Percentiles rank a stretch among this genome's conserved stretches.
phyloP scores from a whole-genome alignment of 345 rosid species.

The Salix koriyanagi region DNA sequence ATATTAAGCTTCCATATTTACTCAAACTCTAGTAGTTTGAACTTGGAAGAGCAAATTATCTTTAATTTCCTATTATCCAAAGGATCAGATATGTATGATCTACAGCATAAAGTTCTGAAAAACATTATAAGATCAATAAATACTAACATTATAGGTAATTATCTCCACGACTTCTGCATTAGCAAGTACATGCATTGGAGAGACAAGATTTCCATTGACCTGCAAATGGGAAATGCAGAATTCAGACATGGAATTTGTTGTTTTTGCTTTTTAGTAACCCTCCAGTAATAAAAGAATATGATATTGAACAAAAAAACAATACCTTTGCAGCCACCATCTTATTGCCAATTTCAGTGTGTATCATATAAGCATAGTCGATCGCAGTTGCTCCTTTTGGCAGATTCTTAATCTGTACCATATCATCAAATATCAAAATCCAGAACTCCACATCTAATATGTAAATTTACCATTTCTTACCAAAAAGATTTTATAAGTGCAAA shows the following conservation, averaged over 20 bases:
- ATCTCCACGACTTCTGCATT: conserved; percentile 99
- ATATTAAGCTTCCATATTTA: neutral
- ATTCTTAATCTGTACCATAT: conserved; percentile 69
- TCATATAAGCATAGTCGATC: conserved; percentile 95
- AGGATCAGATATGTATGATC: neutral
- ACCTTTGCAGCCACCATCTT: conserved; percentile 99
- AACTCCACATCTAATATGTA: conserved; percentile 2
- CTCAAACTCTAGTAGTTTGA: neutral
- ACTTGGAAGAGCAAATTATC: neutral
- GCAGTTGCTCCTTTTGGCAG: conserved; percentile 91
- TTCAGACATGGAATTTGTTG: neutral
- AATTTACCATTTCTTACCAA: conserved; percentile 37
- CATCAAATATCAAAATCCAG: conserved; percentile 12
- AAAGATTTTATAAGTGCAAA: neutral
- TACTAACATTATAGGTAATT: conserved; percentile 80
- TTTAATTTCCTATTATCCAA: neutral
- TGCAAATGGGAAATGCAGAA: conserved; percentile 36
- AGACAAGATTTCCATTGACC: conserved; percentile 96
- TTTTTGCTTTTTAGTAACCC: neutral
- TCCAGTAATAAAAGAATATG: neutral
- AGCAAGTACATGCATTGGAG: conserved; percentile 73
- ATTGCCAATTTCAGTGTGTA: conserved; percentile 95
- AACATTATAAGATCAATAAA: neutral
- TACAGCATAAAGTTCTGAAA: neutral
- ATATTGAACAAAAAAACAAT: conserved; percentile 9